Base-by-base conservation (phyloP, 2,329 filamentous ascomycete genomes). In the Periconia sp. region DNA sequence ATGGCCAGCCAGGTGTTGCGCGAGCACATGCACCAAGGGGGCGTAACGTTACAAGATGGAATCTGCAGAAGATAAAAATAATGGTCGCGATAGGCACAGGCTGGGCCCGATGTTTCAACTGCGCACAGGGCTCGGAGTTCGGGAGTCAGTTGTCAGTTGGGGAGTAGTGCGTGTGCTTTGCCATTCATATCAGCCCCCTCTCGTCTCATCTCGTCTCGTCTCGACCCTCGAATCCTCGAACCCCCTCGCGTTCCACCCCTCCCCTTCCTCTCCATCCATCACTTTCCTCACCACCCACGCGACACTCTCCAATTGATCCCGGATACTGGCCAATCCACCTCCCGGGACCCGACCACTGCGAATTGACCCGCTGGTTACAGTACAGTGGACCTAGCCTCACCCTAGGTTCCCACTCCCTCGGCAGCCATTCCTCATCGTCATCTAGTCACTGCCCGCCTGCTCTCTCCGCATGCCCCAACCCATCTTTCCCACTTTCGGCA, bases 381-480 rank as follows among this genome's bases (percentile, higher is more conserved):
- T 27, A 27, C 23, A 27, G 23, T 27, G 23, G 23, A 8, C 23
- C 33, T 37, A 37, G 33, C 33, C 33, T 5, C 33, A 5, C 15
- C 40, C 46, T 20, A 49, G 42, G 46, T 37, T 41, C 23, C 17
- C 35, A 41, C 37, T 7, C 6, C 33, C 41, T 49, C 46, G 46
- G 35, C 46, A 23, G n/a, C 33, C 37, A 19, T 49, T 49, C 35
- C 46, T 10, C 46, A 14, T 27, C 46, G 46, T 49, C 46, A 41
- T 49, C 46, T 17, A 27, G 23, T 27, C 23, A 8, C 23, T n/a
- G n/a, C n/a, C n/a, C n/a, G n/a, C n/a, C n/a, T n/a, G n/a, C n/a
- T n/a, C n/a, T n/a, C n/a, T n/a, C n/a, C n/a, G n/a, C n/a, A n/a
- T n/a, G n/a, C n/a, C n/a, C n/a, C n/a, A n/a, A n/a, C n/a, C n/a